Base-by-base conservation (phyloP, 768 basidiomycete genomes). In the Leccinellum rugosiceps region DNA sequence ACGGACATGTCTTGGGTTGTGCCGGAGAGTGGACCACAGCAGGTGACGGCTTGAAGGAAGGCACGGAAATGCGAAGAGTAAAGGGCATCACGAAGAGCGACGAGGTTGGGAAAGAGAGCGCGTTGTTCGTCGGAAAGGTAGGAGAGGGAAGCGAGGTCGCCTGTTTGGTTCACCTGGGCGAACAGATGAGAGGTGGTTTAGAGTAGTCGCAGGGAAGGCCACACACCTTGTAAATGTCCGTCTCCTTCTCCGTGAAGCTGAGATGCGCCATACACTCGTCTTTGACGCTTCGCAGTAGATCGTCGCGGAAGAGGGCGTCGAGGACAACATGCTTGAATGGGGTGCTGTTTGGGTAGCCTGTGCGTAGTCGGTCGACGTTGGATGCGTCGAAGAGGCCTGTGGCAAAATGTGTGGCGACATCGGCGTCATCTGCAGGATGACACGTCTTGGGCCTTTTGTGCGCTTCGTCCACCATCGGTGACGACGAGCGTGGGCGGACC, bases 1-100 rank as follows among this genome's bases (percentile, higher is more conserved):
- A 96, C 88, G 44, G 92, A 92, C 85, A 95, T 94, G 77, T 98
- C 96, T 68, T 93, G 94, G 71, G 94, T 96, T 44, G 79, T 81
- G 50, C 94, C 94, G 28, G 91, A 94, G 47, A 98, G 81, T 6
- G 94, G 86, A 4, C 93, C 94, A 62, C 95, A 98, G 2, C 93
- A 92, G 2, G 96, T 98, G 23, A 98, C 90, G 1, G 84, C 75
- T 47, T 84, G 89, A 28, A 98, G 77, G 73, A 94, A 94, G 7
- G 80, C 66, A 57, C 96, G 86, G 76, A 98, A 98, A 28, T 79
- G 77, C 3, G 75, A 61, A 2, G 94, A 94, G 76, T 98, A 98
- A 63, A 98, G 87, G 10, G 93, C 90, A 76, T 97, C 87, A 54
- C 94, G 88, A 34, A 98, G 86, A 45, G 80, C 74, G 61, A 92